Percentiles rank a stretch among this genome's conserved stretches.
Conservation (phyloP, 2,329 filamentous ascomycete species). For the Cercospora sojina region DNA sequence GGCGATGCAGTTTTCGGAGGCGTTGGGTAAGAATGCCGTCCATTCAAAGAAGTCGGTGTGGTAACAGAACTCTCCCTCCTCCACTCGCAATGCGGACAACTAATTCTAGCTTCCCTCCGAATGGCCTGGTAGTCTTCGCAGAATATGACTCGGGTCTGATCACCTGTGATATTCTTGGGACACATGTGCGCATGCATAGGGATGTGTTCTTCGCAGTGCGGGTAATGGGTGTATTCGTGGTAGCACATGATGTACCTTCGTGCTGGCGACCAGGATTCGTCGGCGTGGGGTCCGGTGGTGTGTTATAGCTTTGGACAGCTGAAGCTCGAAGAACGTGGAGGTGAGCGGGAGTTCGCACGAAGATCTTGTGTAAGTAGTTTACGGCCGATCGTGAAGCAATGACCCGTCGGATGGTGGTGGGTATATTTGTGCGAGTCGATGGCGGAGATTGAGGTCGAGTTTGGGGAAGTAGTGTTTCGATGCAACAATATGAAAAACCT, state of each 20-base stretch:
- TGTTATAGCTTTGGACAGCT: neutral
- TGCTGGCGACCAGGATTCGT: neutral
- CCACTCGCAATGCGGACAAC: constrained; percentile 29
- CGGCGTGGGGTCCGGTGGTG: neutral
- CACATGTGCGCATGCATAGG: constrained; percentile 37
- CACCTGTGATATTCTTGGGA: constrained; percentile 33
- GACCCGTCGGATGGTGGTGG: neutral
- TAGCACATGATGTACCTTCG: constrained; percentile 32
- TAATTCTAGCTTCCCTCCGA: constrained; percentile 14
- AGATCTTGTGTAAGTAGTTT: neutral
- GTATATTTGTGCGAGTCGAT: neutral
- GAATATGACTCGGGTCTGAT: constrained; percentile 34
- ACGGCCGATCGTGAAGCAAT: neutral
- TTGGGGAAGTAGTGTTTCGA: neutral
- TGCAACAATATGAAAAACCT: neutral
- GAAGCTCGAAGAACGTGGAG: neutral
- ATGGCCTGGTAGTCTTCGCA: constrained; percentile 36
- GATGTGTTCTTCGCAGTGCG: constrained; percentile 30
- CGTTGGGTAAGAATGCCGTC: constrained; percentile 21
- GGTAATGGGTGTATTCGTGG: constrained; percentile 38
- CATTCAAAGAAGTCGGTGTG: constrained; percentile 15
- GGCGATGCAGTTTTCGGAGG: constrained; percentile 28
- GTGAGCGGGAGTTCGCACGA: neutral
- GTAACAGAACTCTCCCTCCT: constrained; percentile 11
- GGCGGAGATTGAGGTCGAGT: neutral